Base-by-base conservation (phyloP, 2,329 filamentous ascomycete genomes). In the Calonectria pseudoturangicola region DNA sequence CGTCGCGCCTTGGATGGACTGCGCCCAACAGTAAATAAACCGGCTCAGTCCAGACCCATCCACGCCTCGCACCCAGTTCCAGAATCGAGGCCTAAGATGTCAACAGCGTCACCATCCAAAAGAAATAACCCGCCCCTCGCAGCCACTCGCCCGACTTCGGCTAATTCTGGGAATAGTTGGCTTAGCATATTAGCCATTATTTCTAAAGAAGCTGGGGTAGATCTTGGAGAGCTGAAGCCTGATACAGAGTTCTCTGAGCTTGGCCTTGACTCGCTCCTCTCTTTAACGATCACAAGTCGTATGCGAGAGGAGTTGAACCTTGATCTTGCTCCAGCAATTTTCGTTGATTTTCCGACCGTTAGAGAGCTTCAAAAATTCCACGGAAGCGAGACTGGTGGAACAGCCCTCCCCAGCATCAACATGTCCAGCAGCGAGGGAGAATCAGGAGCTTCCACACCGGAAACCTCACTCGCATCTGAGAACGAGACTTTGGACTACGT, bases 121-220 rank as follows among this genome's bases (percentile, higher is more conserved):
- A 0, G 82, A 84, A 33, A 76, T 78, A 47, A 51, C 16, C 15
- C 41, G 7, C 10, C 12, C 25, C 28, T 36, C 21, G 2, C 5
- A 41, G 2, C 54, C 9, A 13, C 39, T 21, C 13, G 7, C 21
- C 7, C 41, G 18, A 8, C 77, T 76, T 45, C 64, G 18, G 28
- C 21, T 3, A 13, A 33, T 3, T 45, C 74, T 6, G n/a, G 65
- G 4, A 25, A 50, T 10, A 50, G 33, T 27, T 78, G 75, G 74
- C 25, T 72, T 21, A 50, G 67, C 1, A 76, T 77, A 30, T 45
- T 72, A 81, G 84, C 58, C 82, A 86, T 75, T 85, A 87, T 80
- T 79, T 90, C 92, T n/a, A 87, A 89, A 45, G 93, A 94, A 82
- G 93, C 94, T 89, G 92, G 92, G 70, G 90, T 94, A n/a, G 90